These are phyloP conservation scores for Cercospora sp. DNA, from an alignment of 2,329 filamentous ascomycete genomes.

Conservation along the genomic window DNA sequence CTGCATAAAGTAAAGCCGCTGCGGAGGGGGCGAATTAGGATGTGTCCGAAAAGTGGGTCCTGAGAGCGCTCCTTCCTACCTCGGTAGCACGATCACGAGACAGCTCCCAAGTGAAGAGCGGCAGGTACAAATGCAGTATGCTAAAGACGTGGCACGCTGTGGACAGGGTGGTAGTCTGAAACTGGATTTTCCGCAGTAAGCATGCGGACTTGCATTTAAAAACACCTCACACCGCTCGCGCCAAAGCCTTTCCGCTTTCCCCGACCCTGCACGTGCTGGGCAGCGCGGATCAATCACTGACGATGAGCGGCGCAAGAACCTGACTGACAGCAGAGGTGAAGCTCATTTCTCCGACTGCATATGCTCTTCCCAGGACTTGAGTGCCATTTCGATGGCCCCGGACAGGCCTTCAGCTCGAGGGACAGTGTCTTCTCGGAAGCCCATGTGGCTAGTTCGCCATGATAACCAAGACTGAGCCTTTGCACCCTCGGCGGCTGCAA, in stretches of 20 bases:
- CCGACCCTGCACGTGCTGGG: neutral
- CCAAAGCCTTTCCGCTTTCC: neutral
- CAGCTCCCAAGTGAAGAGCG: neutral
- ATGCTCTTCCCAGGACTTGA: slow-evolving; percentile 28
- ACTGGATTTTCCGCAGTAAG: neutral
- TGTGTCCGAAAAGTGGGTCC: slow-evolving; percentile 4
- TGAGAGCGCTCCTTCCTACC: slow-evolving; percentile 6
- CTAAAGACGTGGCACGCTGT: neutral
- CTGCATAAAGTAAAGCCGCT: slow-evolving; percentile 15
- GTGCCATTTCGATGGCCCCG: slow-evolving; percentile 28
- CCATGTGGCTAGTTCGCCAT: slow-evolving; percentile 61
- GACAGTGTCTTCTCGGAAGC: slow-evolving; percentile 58
- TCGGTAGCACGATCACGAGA: slow-evolving; percentile 2
- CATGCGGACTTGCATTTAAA: neutral
- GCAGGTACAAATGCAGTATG: slow-evolving; percentile 5
- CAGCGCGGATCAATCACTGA: neutral
- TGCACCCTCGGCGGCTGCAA: slow-evolving; percentile 54
- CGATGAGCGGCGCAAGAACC: neutral
- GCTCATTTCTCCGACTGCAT: neutral
- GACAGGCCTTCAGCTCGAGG: slow-evolving; percentile 28
- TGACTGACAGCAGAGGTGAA: neutral
- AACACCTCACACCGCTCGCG: neutral
- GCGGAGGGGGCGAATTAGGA: slow-evolving; percentile 12
- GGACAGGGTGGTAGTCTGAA: neutral
- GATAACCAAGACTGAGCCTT: slow-evolving; percentile 61